These are phyloP conservation scores for Pleurotus tuber-regium DNA, from an alignment of 768 basidiomycete genomes.

Conservation along the genomic window DNA sequence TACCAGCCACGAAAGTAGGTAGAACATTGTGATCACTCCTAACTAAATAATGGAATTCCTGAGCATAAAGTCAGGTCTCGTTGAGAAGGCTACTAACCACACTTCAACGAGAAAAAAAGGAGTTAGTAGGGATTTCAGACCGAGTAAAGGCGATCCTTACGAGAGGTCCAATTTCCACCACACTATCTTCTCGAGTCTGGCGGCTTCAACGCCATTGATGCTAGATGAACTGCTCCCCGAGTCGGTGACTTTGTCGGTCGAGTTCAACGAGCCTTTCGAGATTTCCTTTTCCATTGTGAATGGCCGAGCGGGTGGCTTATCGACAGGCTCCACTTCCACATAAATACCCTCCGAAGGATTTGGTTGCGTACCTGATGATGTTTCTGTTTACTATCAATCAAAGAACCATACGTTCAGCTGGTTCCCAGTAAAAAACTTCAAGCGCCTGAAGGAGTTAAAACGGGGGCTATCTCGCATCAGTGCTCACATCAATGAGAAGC, in stretches of 20 bases:
- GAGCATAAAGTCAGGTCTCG: too few species aligned
- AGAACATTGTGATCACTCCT: constrained; percentile 11
- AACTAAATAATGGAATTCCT: background rate
- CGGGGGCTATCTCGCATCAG: background rate
- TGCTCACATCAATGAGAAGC: constrained; percentile 1
- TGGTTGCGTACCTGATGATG: background rate
- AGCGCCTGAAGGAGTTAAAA: background rate
- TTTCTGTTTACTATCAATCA: background rate
- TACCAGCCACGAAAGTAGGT: constrained; percentile 13
- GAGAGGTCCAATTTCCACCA: constrained; percentile 6
- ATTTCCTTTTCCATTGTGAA: constrained; percentile 5
- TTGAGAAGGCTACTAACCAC: background rate
- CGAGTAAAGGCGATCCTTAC: background rate
- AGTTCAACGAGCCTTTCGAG: constrained; percentile 1
- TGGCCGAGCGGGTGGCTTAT: background rate
- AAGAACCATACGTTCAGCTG: too few species aligned
- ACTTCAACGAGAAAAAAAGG: background rate
- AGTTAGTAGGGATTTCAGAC: background rate
- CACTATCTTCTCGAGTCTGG: background rate
- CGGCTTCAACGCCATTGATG: constrained; percentile 1
- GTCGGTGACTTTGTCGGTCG: constrained; percentile 2
- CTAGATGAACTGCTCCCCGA: background rate
- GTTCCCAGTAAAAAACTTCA: too few species aligned
- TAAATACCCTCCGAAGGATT: background rate
- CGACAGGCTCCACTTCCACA: background rate